Conservation (phyloP, 2,329 filamentous ascomycete genomes). For the Aureobasidium melanogenum region DNA sequence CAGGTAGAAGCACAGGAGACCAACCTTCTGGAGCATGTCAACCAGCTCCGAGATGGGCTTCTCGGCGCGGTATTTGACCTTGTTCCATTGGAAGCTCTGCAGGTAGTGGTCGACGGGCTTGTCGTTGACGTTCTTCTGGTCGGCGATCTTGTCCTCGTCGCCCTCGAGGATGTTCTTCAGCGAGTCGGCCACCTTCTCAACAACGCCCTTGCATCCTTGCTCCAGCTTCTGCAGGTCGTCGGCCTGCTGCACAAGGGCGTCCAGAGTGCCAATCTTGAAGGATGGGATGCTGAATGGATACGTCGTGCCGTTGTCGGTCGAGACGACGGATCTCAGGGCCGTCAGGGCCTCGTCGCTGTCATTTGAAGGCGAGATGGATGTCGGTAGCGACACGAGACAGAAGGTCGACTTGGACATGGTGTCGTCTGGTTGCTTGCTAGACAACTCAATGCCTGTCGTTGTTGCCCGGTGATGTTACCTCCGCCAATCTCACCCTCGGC, state of each 20-base stretch:
- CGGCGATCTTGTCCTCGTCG: conserved; percentile 69
- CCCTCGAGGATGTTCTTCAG: conserved; percentile 74
- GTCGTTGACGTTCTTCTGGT: conserved; percentile 91
- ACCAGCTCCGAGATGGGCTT: conserved; percentile 82
- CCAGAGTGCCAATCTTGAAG: conserved; percentile 96
- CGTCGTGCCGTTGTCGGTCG: conserved; percentile 65
- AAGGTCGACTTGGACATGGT: conserved; percentile 53
- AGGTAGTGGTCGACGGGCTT: conserved; percentile 96
- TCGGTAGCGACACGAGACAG: conserved; percentile 81
- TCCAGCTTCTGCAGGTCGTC: conserved; percentile 91
- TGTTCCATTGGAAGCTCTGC: conserved; percentile 88
- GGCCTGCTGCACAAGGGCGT: conserved; percentile 90
- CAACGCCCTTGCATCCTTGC: conserved; percentile 66
- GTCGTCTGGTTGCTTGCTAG: background rate
- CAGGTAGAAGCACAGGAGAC: background rate
- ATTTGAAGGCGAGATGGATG: conserved; percentile 72
- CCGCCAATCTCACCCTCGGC: conserved; percentile 5
- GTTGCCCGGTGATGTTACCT: conserved; percentile 4
- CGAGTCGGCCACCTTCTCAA: conserved; percentile 80
- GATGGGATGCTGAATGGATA: conserved; percentile 75
- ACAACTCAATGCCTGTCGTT: background rate
- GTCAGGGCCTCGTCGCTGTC: conserved; percentile 74
- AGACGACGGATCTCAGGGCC: conserved; percentile 63
- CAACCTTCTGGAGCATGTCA: conserved; percentile 76
- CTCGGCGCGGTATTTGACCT: conserved; percentile 91